A percentile compares a stretch with the other conserved stretches of the same genome.
These are phyloP conservation scores for Monilinia aucupariae DNA, from an alignment of 2,329 filamentous ascomycete species.

Conservation along the genomic window DNA sequence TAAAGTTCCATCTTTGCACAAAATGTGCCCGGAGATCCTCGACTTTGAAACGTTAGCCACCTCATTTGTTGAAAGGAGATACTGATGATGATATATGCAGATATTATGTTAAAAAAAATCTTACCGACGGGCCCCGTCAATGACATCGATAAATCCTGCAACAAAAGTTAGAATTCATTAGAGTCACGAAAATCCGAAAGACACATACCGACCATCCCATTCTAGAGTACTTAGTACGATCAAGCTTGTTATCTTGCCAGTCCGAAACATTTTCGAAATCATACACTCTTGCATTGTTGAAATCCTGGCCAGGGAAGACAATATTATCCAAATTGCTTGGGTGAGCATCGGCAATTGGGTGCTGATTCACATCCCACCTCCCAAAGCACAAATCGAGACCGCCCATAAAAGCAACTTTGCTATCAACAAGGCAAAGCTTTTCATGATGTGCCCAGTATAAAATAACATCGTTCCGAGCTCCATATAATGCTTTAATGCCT, in stretches of 20 bases:
- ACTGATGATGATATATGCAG: not conserved
- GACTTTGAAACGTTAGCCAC: conserved; percentile 42
- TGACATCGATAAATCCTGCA: conserved; percentile 66
- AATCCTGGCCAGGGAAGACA: conserved; percentile 85
- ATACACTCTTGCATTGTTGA: conserved; percentile 80
- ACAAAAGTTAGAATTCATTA: not conserved
- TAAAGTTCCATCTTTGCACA: conserved; percentile 85
- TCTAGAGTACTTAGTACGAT: conserved; percentile 69
- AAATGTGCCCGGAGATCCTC: conserved; percentile 74
- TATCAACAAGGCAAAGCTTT: conserved; percentile 79
- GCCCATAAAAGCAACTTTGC: conserved; percentile 81
- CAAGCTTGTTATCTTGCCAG: conserved; percentile 82
- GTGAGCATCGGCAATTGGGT: conserved; percentile 71
- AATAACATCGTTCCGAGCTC: conserved; percentile 72
- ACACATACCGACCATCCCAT: conserved; percentile 74
- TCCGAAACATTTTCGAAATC: conserved; percentile 72
- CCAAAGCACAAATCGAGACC: conserved; percentile 85
- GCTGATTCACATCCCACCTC: conserved; percentile 81
- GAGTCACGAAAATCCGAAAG: not conserved
- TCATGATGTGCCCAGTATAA: conserved; percentile 93
- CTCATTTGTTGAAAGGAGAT: conserved; percentile 36
- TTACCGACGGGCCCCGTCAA: conserved; percentile 51
- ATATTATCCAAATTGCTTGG: conserved; percentile 69
- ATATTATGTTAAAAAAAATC: not conserved
- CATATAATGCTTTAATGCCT: conserved; percentile 72